These are phyloP conservation scores for Jamesozyma jinghongensis DNA, from an alignment of 805 yeast genomes.

Conservation along the genomic window DNA sequence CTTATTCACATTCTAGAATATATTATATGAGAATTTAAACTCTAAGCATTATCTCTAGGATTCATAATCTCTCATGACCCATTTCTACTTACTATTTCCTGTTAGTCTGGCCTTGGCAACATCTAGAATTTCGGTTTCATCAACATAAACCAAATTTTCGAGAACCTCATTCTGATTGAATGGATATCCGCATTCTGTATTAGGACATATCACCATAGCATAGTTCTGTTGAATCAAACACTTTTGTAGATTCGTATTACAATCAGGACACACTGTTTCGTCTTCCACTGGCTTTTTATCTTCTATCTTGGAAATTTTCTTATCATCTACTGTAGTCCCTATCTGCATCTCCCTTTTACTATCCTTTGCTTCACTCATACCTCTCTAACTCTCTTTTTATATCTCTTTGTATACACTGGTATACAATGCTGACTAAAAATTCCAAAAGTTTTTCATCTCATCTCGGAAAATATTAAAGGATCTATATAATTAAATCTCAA, in stretches of 20 bases:
- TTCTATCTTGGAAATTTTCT: not conserved
- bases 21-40: too few relatives aligned
- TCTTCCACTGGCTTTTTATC: not conserved
- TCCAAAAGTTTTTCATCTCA: conserved; percentile 1
- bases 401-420: too few relatives aligned
- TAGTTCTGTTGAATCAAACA: conserved; percentile 29
- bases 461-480: conserved; percentile 1
- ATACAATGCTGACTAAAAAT: too few relatives aligned
- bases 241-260: conserved; percentile 18
- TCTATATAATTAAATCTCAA: not conserved
- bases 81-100: not conserved
- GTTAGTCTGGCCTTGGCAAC: conserved; percentile 21
- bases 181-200: conserved; percentile 22
- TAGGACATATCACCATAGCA: conserved; percentile 26
- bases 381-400: too few relatives aligned
- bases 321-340: not conserved
- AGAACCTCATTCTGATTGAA: conserved; percentile 18
- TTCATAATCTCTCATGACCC: too few relatives aligned
- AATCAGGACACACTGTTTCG: conserved; percentile 20
- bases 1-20: too few relatives aligned
- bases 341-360: not conserved
- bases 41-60: too few relatives aligned
- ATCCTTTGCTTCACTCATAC: not conserved
- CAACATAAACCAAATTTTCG: conserved; percentile 20
- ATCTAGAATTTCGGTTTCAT: conserved; percentile 21